Evolutionary conservation across 164 flowering plant species (phyloP), one percentile per base, ranked within the genome.

Genomic region (Brasenia schreberi): DNA sequence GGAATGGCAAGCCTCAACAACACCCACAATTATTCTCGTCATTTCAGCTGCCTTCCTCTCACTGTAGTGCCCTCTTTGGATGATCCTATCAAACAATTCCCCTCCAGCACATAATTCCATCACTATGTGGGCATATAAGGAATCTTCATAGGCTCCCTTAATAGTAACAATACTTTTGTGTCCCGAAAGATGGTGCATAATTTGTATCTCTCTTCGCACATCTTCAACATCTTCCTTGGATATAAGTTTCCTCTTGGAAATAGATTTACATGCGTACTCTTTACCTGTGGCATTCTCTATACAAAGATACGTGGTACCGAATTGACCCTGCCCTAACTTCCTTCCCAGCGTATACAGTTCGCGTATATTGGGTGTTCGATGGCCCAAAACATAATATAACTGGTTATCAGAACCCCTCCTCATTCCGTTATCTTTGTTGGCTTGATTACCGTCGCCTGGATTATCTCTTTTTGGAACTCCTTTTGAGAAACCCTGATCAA

Each of bases 321-420:
- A 92, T 43, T 92, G 97, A 2, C 97, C 97, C 69, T 89, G 96
- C 12, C 97, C 97, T 69, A 92, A 77, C 60, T 90, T 92, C 56
- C 87, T 85, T 11, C 98, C 93, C 65, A 92, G 69, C 0, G 80
- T 79, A 75, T 90, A 92, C 64, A 92, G 86, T 69, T 92, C 96
- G n/a, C 87, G 88, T 69, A 92, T 88, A 59, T 87, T 85, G 0
- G 82, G 72, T 62, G 98, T 92, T 33, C 39, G 39, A 64, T 90
- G 98, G 65, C 92, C 97, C 70, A 93, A 75, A 0, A 93, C 97
- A 72, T 78, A 86, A 43, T 74, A 89, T 61, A 83, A 33, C 63
- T 88, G 95, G 70, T 74, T 81, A 19, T 83, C 87, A 14, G 64
- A 42, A 39, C 76, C 74, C n/a, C 89, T 79, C 68, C 81, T 87